Conservation (phyloP, 495 filamentous ascomycete species). For the Penicillium soppii region DNA sequence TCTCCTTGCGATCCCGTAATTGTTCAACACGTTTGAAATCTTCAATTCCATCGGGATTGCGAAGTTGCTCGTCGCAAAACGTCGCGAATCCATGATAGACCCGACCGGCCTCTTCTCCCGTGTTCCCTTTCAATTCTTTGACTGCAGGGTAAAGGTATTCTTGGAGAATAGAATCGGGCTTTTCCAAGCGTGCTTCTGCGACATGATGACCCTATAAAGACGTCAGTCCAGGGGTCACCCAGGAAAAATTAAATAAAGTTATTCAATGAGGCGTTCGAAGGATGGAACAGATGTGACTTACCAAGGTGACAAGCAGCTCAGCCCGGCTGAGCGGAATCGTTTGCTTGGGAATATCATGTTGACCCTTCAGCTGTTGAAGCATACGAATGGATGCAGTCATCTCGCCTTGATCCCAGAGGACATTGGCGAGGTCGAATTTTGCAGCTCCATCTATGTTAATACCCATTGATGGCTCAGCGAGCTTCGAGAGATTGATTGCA, state of each 20-base stretch:
- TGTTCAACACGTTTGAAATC: slow-evolving; percentile 80
- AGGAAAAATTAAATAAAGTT: slow-evolving; percentile 4
- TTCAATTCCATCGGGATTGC: slow-evolving; percentile 78
- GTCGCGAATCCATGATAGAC: slow-evolving; percentile 93
- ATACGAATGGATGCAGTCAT: slow-evolving; percentile 87
- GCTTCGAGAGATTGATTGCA: slow-evolving; percentile 73
- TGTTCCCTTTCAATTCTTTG: slow-evolving; percentile 69
- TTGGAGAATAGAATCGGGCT: slow-evolving; percentile 83
- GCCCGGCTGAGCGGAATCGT: slow-evolving; percentile 71
- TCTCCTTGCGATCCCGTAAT: slow-evolving; percentile 75
- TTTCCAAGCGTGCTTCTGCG: slow-evolving; percentile 89
- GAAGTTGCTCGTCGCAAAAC: slow-evolving; percentile 91
- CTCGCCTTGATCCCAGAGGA: slow-evolving; percentile 94
- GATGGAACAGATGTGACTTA: slow-evolving; percentile 31
- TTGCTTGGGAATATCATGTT: slow-evolving; percentile 65
- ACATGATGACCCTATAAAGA: slow-evolving; percentile 69
- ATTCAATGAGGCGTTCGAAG: too few relatives aligned
- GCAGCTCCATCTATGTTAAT: slow-evolving; percentile 74
- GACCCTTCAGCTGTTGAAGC: slow-evolving; percentile 68
- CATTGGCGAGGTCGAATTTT: slow-evolving; percentile 77
- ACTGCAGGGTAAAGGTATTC: slow-evolving; percentile 81
- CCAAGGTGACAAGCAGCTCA: slow-evolving; percentile 82
- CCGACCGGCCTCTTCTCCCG: slow-evolving; percentile 72
- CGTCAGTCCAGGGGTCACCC: too few relatives aligned
- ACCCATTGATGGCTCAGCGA: slow-evolving; percentile 67